A percentile compares a stretch with the other conserved stretches of the same genome.
Conservation (phyloP, 169 alveolate genomes). For the Plasmodium relictum region DNA sequence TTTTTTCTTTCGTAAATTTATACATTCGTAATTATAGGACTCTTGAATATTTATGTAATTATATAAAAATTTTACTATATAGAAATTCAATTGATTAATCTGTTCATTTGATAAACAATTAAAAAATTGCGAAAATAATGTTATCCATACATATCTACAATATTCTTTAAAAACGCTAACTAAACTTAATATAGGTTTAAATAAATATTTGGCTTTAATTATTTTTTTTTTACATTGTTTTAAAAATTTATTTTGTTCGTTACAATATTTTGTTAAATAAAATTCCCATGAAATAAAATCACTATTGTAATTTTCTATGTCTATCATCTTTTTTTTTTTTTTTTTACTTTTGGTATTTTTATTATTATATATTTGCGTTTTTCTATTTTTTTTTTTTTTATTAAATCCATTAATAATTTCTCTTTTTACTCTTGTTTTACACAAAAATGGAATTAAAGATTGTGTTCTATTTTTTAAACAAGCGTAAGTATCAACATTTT, state of each 20-base stretch:
- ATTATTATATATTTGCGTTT: neutral
- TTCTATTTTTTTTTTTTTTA: neutral
- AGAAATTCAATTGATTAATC: slow-evolving; percentile 49
- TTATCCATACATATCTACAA: slow-evolving; percentile 59
- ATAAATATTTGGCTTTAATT: slow-evolving; percentile 59
- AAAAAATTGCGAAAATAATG: slow-evolving; percentile 43
- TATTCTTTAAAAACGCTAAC: slow-evolving; percentile 39
- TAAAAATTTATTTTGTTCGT: slow-evolving; percentile 33
- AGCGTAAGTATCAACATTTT: slow-evolving; percentile 40
- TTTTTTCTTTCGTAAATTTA: neutral
- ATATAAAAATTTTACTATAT: slow-evolving; percentile 28
- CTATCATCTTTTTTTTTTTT: neutral
- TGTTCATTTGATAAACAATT: slow-evolving; percentile 18
- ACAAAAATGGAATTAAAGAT: slow-evolving; percentile 26
- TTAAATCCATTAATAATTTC: neutral
- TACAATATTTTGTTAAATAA: slow-evolving; percentile 47
- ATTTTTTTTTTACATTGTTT: slow-evolving; percentile 42
- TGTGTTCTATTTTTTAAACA: slow-evolving; percentile 26
- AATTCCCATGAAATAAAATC: slow-evolving; percentile 32
- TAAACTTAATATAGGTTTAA: slow-evolving; percentile 40
- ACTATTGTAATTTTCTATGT: neutral
- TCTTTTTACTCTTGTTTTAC: neutral
- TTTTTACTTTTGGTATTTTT: neutral
- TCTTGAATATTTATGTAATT: slow-evolving; percentile 41
- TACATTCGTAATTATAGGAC: slow-evolving; percentile 3